Conservation (phyloP, 257 asterid species). For the Cruciata laevipes region DNA sequence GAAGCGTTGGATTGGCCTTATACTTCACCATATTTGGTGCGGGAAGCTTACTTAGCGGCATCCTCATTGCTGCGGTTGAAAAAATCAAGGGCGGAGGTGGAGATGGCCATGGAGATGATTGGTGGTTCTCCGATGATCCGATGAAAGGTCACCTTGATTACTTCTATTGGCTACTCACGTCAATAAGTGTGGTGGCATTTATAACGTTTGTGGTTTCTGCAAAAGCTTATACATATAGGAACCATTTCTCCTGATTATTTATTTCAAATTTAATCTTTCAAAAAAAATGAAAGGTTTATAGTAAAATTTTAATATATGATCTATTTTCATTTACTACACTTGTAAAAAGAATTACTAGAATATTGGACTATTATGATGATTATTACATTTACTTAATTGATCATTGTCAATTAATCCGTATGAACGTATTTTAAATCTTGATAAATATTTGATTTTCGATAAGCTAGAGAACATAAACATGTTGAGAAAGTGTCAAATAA, state of each 20-base stretch:
- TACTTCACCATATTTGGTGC: conserved; percentile 22
- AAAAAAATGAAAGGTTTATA: no score
- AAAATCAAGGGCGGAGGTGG: conserved; percentile 1
- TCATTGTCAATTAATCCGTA: background rate
- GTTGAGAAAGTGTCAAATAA: no score
- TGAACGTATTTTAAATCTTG: no score
- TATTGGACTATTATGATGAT: no score
- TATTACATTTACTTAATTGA: no score
- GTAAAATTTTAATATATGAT: background rate
- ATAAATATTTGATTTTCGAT: no score
- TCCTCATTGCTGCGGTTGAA: conserved; percentile 19
- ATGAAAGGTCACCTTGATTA: conserved; percentile 19
- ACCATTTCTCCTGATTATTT: background rate
- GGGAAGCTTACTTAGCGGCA: conserved; percentile 23
- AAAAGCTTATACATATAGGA: conserved; percentile 13
- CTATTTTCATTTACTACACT: no score
- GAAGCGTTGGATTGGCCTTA: conserved; percentile 21
- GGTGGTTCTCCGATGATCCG: conserved; percentile 20
- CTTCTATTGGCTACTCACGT: conserved; percentile 1
- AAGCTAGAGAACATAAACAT: no score
- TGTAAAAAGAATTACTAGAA: no score
- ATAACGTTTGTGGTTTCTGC: conserved; percentile 6
- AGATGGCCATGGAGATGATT: background rate
- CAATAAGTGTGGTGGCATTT: conserved; percentile 5
- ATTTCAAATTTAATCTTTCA: no score